phyloP scores from a whole-genome alignment of 352 stramenopile genomes.

The Globisporangium spinosum region DNA sequence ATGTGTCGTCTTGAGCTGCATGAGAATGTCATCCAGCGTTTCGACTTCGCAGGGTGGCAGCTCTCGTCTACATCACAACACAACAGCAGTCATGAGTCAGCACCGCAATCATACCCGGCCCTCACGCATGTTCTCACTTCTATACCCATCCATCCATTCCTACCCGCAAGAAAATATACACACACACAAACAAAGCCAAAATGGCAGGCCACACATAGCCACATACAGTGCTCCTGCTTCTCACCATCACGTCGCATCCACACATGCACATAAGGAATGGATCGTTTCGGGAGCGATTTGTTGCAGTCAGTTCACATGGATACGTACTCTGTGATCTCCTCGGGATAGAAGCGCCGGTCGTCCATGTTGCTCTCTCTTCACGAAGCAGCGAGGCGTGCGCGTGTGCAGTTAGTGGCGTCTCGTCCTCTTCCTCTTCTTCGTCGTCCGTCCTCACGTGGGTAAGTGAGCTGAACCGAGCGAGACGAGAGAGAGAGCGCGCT shows the following conservation, averaged over 20 bases:
- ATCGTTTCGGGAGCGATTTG: neutral
- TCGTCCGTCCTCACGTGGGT: neutral
- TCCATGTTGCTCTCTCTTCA: slow-evolving; percentile 26
- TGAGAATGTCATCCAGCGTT: slow-evolving; percentile 57
- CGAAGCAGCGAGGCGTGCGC: neutral
- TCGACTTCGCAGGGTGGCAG: slow-evolving; percentile 64
- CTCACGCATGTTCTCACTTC: neutral
- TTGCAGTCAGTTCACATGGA: neutral
- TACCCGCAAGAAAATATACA: neutral
- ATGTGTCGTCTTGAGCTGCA: slow-evolving; percentile 58
- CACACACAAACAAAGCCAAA: neutral
- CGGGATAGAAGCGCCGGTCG: slow-evolving; percentile 40
- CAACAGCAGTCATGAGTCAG: slow-evolving; percentile 6
- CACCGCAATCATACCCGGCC: neutral
- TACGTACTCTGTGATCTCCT: slow-evolving; percentile 54
- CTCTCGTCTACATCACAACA: slow-evolving; percentile 35
- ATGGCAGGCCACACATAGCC: neutral
- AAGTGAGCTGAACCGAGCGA: slow-evolving; percentile 1
- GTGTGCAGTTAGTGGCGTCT: neutral
- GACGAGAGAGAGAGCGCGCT: neutral
- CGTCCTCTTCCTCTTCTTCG: neutral
- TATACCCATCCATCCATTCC: slow-evolving; percentile 6
- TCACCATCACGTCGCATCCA: neutral
- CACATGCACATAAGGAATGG: neutral
- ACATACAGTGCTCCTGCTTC: neutral